These are phyloP conservation scores for Coprinopsis cinerea DNA, from an alignment of 768 basidiomycete species.

Conservation along the genomic window DNA sequence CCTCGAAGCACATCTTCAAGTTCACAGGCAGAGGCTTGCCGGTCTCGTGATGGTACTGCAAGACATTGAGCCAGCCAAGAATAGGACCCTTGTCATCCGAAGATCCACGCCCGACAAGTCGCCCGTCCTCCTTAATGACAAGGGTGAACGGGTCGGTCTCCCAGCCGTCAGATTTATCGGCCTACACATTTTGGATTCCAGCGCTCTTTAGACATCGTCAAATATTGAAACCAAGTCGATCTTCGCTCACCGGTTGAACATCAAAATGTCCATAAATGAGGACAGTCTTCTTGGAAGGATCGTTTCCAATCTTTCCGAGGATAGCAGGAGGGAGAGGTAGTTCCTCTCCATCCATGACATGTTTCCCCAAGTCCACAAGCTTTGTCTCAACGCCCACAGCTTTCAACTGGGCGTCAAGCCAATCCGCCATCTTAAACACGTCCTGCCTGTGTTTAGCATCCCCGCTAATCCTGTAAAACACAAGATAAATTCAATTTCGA, in stretches of 20 bases:
- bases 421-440: conserved; percentile 83
- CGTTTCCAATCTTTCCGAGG: conserved; percentile 75
- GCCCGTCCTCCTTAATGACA: conserved; percentile 39
- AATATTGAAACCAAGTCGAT: no score
- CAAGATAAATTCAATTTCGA: background rate
- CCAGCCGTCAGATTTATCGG: conserved; percentile 73
- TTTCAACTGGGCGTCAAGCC: conserved; percentile 68
- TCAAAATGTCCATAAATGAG: conserved; percentile 94
- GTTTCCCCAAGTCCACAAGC: conserved; percentile 71
- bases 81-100: conserved; percentile 91
- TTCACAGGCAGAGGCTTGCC: conserved; percentile 80
- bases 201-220: no score
- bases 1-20: conserved; percentile 88
- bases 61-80: conserved; percentile 83
- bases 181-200: no score
- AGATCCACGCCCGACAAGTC: conserved; percentile 80
- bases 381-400: conserved; percentile 75
- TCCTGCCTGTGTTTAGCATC: conserved; percentile 67
- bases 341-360: conserved; percentile 58
- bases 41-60: conserved; percentile 73
- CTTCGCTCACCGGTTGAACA: conserved; percentile 87
- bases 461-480: conserved; percentile 50
- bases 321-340: conserved; percentile 78
- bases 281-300: conserved; percentile 89
- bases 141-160: conserved; percentile 79